Evolutionary conservation across 768 basidiomycete genomes (phyloP).

Genomic region (Mycena haematopus): DNA sequence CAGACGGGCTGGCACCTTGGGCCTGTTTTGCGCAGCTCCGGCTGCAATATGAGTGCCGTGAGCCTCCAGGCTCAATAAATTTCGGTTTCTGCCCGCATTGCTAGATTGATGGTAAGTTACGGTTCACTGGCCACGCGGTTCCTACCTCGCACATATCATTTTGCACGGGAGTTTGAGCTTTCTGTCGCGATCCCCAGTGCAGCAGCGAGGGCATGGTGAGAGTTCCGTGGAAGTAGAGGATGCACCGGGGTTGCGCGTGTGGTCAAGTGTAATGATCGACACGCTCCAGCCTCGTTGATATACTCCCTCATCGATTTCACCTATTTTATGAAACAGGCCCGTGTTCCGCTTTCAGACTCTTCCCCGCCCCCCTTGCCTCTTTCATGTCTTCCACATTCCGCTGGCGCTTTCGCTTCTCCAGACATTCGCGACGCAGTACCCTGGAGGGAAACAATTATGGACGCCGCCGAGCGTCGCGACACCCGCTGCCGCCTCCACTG

Average conservation of each 20-base stretch:
- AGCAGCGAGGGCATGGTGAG: slow-evolving; percentile 45
- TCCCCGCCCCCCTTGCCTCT: slow-evolving; percentile 31
- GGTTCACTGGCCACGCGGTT: slow-evolving; percentile 18
- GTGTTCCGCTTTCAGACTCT: too few relatives aligned
- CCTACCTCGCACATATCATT: slow-evolving; percentile 58
- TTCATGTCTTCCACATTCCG: background rate
- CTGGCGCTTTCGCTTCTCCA: slow-evolving; percentile 42
- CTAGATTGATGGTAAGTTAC: slow-evolving; percentile 38
- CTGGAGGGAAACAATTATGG: slow-evolving; percentile 41
- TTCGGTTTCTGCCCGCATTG: slow-evolving; percentile 66
- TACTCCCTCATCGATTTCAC: too few relatives aligned
- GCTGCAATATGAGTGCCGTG: slow-evolving; percentile 65
- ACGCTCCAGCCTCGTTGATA: too few relatives aligned
- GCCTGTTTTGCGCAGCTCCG: slow-evolving; percentile 63
- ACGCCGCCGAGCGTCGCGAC: slow-evolving; percentile 30
- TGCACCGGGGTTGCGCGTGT: too few relatives aligned
- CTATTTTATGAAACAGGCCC: too few relatives aligned
- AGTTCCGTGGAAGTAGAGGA: slow-evolving; percentile 30
- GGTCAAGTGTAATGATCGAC: too few relatives aligned
- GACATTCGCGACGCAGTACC: slow-evolving; percentile 44
- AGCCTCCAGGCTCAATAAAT: slow-evolving; percentile 62
- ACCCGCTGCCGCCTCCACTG: slow-evolving; percentile 33
- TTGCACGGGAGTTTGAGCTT: slow-evolving; percentile 36
- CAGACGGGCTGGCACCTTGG: slow-evolving; percentile 43
- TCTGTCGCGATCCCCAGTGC: slow-evolving; percentile 45